Evolutionary conservation across 192 early-diverging fungal species (phyloP).

Genomic region (Obelidium mucronatum): DNA sequence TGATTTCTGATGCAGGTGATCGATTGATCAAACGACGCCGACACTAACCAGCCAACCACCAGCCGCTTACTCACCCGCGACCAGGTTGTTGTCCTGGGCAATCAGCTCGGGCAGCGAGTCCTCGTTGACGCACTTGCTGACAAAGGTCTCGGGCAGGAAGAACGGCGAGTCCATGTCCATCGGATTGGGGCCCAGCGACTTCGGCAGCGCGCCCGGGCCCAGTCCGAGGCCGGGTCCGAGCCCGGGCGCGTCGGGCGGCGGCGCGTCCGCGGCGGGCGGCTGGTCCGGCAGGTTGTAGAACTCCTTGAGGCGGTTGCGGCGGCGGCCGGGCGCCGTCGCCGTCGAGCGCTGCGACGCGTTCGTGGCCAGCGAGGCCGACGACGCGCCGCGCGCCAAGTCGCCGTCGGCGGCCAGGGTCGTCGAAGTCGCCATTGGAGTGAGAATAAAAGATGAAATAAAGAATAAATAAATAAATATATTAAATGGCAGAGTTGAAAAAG

Average conservation of each 20-base stretch:
- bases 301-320: conserved; percentile 14
- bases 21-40: conserved; percentile 5
- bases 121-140: conserved; percentile 77
- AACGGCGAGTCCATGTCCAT: conserved; percentile 74
- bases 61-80: conserved; percentile 54
- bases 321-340: too few species aligned
- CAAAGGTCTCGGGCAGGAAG: conserved; percentile 82
- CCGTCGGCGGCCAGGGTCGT: too few species aligned
- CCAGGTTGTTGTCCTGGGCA: conserved; percentile 76
- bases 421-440: too few species aligned
- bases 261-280: conserved; percentile 4
- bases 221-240: background rate
- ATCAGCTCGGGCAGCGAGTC: conserved; percentile 74
- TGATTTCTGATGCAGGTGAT: conserved; percentile 60
- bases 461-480: too few species aligned
- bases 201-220: conserved; percentile 7
- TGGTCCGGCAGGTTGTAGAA: conserved; percentile 4
- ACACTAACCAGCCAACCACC: too few species aligned
- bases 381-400: too few species aligned
- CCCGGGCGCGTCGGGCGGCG: conserved; percentile 8
- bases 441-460: too few species aligned
- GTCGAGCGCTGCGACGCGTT: too few species aligned
- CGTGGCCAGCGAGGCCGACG: too few species aligned
- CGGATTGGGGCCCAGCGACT: conserved; percentile 57
- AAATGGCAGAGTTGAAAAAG: too few species aligned